Base-by-base conservation (phyloP, 2,329 filamentous ascomycete genomes). In the Phialophora chinensis region DNA sequence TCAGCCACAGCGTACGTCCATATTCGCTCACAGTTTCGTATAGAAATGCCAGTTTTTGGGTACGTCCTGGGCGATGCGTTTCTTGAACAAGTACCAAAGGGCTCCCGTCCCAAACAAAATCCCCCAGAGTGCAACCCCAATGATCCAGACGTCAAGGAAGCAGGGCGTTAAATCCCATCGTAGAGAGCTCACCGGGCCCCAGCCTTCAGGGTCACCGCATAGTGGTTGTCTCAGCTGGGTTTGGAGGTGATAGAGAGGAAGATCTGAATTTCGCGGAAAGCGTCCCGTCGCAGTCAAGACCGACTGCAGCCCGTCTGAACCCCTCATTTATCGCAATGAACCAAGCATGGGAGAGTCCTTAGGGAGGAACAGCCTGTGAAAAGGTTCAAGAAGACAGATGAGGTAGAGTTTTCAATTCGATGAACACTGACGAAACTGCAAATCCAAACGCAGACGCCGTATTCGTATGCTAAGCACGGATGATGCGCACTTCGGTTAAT, bases 81-180 rank as follows among this genome's bases (percentile, higher is more conserved):
- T 91, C 72, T 84, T 87, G 63, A 93, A 77, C 60, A 98, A 83
- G 82, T 91, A 91, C 87, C 90, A 94, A 50, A 96, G 81, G 33
- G 94, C 92, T 54, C 88, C 84, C 7, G 88, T 84, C 65, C 95
- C 95, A 69, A 90, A 85, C 27, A 97, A 63, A 27, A 97, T 83
- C 17, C 94, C 93, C 81, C 90, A 96, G 14, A 84, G 84, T 8
- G 92, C 91, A 31, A 97, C 91, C 1, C 85, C 81, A 38, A 91
- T 87, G 66, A 98, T 87, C 87, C 92, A 93, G 25, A 96, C 87
- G 77, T 99, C 96, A 74, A 98, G 88, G 77, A 99, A 99, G 82
- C 95, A 99, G 49, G 95, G 94, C 17, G 95, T 98, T 75, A 99
- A 93, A 81, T 99, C 95, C 79, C 92, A 97, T 77, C 94, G 86